phyloP scores from a whole-genome alignment of 139 green algal genomes.

The Asterochloris erici region DNA sequence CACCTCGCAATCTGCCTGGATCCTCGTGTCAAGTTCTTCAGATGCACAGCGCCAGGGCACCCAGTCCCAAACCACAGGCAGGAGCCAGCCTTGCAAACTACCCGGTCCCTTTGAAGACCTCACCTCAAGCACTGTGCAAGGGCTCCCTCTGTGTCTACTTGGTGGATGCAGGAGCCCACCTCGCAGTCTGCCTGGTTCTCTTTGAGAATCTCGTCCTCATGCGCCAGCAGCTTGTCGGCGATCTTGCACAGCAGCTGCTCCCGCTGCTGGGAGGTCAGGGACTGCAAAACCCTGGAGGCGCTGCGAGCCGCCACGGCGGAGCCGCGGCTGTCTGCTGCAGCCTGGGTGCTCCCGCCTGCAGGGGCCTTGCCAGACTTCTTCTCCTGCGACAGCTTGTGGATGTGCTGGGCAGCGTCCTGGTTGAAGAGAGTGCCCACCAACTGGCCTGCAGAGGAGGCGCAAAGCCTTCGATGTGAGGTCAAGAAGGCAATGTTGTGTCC shows the following conservation, averaged over 20 bases:
- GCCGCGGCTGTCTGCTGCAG: background rate
- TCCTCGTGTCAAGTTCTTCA: background rate
- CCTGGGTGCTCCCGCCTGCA: background rate
- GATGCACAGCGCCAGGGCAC: background rate
- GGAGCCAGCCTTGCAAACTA: background rate
- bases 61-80: background rate
- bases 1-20: background rate
- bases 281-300: background rate
- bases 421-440: constrained; percentile 10
- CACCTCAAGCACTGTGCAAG: background rate
- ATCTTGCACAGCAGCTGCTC: constrained; percentile 69
- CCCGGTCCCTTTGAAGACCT: background rate
- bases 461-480: background rate
- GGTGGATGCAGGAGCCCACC: constrained; percentile 30
- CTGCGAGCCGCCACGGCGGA: background rate
- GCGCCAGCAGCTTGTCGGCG: constrained; percentile 70
- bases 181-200: constrained; percentile 77
- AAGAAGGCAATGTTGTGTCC: no score
- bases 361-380: background rate
- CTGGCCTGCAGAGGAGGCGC: background rate
- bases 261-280: constrained; percentile 11
- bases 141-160: no score
- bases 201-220: constrained; percentile 74
- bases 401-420: constrained; percentile 1
- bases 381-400: background rate